Evolutionary conservation across 169 alveolate genomes (phyloP), one percentile per base, ranked within the genome.

Genomic region (Babesia ovata): DNA sequence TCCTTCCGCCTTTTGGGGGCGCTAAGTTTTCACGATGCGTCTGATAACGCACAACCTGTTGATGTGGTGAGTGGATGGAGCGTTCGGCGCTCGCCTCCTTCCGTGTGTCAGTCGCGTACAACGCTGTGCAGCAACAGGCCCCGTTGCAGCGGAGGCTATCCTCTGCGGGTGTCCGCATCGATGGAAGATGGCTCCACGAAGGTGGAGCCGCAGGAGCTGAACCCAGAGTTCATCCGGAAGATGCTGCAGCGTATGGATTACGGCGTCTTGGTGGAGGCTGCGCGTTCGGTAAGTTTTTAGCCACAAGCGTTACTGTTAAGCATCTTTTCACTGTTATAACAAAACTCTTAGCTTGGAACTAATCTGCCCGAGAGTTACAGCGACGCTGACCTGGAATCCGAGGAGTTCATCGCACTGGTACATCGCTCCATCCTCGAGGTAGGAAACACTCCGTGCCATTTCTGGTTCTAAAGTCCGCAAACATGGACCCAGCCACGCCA

Each of bases 31-130:
- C 73, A 66, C 36, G 58, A 89, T 89, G 93, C 56, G 93, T 28
- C 88, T 89, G 44, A 78, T 89, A 53, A 89, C 93, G 49, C 93
- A 89, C 63, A 89, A 89, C 75, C 81, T 89, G 86, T 57, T 89
- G 65, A 86, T 79, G 79, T 89, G 93, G 93, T 86, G 66, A 8
- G 93, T 82, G 39, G 24, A n/a, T 52, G 48, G 36, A 19, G 19
- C 24, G 28, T 26, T 75, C 48, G 60, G 45, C 50, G 42, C 49
- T 61, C 42, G 50, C n/a, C 50, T 7, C 50, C 50, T 10, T 16
- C 50, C 45, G 39, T 0, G 14, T 39, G 14, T 12, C 45, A 22
- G 58, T 16, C 39, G 26, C 22, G 49, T 33, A 33, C 2, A 2
- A 63, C 58, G 13, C 48, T 9, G 16, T 46, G 59, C 70, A 90